Conservation (phyloP, 148 eudicot genomes). For the Cornus florida region DNA sequence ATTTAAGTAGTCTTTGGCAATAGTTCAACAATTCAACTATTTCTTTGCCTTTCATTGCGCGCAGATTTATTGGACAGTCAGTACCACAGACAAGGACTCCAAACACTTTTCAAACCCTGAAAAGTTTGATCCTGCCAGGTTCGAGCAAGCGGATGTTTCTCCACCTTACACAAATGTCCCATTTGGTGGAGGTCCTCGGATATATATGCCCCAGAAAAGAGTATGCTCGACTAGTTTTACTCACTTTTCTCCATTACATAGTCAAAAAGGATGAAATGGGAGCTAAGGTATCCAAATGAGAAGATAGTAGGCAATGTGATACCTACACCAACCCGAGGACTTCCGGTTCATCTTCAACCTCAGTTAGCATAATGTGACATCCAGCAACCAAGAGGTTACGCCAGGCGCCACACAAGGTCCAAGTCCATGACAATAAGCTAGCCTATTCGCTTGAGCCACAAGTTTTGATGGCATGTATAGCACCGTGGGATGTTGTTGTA, state of each 20-base stretch:
- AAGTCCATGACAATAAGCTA: too few relatives aligned
- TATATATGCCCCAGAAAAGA: conserved; percentile 56
- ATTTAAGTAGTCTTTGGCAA: too few relatives aligned
- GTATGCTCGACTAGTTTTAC: conserved; percentile 47
- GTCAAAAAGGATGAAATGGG: conserved; percentile 44
- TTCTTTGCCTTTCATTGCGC: too few relatives aligned
- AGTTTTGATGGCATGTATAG: too few relatives aligned
- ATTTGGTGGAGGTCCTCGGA: conserved; percentile 58
- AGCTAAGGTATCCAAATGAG: conserved; percentile 35
- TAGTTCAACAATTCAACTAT: too few relatives aligned
- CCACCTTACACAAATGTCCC: conserved; percentile 39
- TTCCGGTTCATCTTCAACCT: conserved; percentile 27
- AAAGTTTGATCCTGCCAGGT: conserved; percentile 41
- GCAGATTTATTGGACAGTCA: background rate
- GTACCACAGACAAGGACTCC: conserved; percentile 24
- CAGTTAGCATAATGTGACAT: background rate
- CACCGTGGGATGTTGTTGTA: too few relatives aligned
- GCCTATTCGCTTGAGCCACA: too few relatives aligned
- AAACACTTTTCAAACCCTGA: conserved; percentile 14
- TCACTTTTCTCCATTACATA: conserved; percentile 41
- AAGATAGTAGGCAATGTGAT: conserved; percentile 36
- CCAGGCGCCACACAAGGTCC: too few relatives aligned
- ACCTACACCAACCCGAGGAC: conserved; percentile 34
- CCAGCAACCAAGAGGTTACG: too few relatives aligned
- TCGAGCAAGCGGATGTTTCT: conserved; percentile 38